phyloP scores from a whole-genome alignment of 345 rosid species.

The Acer saccharum region DNA sequence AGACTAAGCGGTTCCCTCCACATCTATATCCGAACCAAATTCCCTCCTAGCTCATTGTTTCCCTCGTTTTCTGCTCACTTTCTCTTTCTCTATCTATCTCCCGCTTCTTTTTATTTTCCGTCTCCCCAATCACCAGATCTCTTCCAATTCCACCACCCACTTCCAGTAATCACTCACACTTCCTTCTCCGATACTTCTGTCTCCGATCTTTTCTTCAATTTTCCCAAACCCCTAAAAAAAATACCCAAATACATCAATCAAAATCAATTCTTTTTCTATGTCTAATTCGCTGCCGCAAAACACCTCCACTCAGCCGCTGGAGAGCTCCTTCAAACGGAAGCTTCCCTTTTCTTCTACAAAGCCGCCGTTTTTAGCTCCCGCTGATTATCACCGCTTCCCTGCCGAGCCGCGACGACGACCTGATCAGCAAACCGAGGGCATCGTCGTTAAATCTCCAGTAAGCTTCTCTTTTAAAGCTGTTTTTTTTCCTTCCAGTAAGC shows the following conservation, averaged over 20 bases:
- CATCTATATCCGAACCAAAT: conserved; percentile 94
- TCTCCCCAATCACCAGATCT: conserved; percentile 42
- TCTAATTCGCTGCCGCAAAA: conserved; percentile 45
- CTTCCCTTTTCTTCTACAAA: conserved; percentile 63
- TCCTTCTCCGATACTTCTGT: not conserved
- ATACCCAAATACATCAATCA: not conserved
- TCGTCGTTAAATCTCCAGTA: conserved; percentile 68
- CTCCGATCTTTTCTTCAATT: conserved; percentile 2
- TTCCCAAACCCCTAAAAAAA: not conserved
- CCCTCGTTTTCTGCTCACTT: conserved; percentile 63
- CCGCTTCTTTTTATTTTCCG: conserved; percentile 43
- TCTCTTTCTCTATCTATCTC: conserved; percentile 51
- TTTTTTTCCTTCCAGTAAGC: conserved; percentile 60
- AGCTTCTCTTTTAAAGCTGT: conserved; percentile 22
- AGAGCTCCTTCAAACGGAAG: conserved; percentile 44
- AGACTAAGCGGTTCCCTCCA: conserved; percentile 76
- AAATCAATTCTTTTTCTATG: conserved; percentile 32
- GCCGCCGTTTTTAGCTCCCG: conserved; percentile 69
- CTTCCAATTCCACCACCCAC: conserved; percentile 18
- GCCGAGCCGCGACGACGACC: conserved; percentile 39
- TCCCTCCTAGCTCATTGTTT: conserved; percentile 56
- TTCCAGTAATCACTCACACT: conserved; percentile 1
- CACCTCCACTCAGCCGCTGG: conserved; percentile 32
- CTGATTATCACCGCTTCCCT: conserved; percentile 74
- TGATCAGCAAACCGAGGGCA: conserved; percentile 62